Evolutionary conservation across 192 early-diverging fungal species (phyloP).

Genomic region (Diversispora eburnea): DNA sequence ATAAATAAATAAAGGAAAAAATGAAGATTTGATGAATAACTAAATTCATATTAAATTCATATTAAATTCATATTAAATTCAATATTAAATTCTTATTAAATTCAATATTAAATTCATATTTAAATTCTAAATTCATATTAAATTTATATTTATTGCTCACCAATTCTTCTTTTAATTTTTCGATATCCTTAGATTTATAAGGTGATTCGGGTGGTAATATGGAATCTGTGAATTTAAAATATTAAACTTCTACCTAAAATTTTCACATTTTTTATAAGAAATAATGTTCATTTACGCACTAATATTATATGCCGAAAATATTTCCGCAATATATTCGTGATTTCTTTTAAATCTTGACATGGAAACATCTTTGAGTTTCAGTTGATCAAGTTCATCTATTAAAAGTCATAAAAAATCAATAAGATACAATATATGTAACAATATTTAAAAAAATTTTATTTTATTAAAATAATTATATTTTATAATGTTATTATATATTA

Average conservation of each 20-base stretch:
- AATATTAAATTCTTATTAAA: neutral
- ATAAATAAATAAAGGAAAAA: neutral
- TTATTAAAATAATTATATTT: neutral
- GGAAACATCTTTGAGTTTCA: slow-evolving; percentile 57
- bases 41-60: neutral
- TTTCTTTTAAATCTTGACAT: slow-evolving; percentile 61
- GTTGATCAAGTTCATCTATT: slow-evolving; percentile 56
- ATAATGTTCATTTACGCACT: slow-evolving; percentile 35
- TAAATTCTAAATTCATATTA: neutral
- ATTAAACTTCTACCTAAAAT: neutral
- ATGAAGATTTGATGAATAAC: slow-evolving; percentile 25
- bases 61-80: too few relatives aligned
- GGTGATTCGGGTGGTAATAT: slow-evolving; percentile 33
- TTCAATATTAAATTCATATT: too few relatives aligned
- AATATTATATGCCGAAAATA: slow-evolving; percentile 60
- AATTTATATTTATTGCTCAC: slow-evolving; percentile 5
- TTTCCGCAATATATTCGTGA: slow-evolving; percentile 61
- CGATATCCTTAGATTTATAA: slow-evolving; percentile 29
- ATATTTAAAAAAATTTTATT: too few relatives aligned
- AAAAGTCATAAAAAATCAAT: neutral
- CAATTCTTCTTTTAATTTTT: slow-evolving; percentile 30
- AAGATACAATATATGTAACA: too few relatives aligned
- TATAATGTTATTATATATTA: slow-evolving; percentile 17
- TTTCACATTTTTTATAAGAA: neutral
- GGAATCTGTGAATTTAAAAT: slow-evolving; percentile 23